These are phyloP conservation scores for Scheffersomyces illinoinensis DNA, from an alignment of 1,139 yeast genomes.

Conservation along the genomic window DNA sequence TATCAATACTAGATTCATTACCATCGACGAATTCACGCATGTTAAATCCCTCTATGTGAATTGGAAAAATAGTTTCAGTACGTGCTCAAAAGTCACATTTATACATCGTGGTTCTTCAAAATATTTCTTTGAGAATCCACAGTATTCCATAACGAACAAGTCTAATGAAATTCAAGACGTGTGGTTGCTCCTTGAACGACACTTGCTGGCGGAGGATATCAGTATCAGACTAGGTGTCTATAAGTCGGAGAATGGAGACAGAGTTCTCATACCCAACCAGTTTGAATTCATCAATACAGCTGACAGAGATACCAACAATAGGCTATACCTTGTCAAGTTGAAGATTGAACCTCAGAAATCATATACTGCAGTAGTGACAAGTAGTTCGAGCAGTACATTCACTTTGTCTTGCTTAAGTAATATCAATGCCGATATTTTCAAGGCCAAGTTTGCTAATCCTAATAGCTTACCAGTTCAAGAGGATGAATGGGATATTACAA, in stretches of 20 bases:
- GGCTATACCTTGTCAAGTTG: conserved; percentile 25
- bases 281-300: conserved; percentile 22
- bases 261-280: conserved; percentile 28
- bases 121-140: conserved; percentile 44
- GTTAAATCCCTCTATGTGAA: conserved; percentile 64
- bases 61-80: conserved; percentile 56
- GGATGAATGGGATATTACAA: conserved; percentile 51
- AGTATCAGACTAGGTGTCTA: conserved; percentile 30
- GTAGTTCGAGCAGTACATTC: conserved; percentile 28
- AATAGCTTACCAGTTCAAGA: conserved; percentile 18
- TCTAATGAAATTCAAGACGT: conserved; percentile 29
- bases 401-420: conserved; percentile 40
- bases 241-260: conserved; percentile 32
- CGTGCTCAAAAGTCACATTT: conserved; percentile 33
- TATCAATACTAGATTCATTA: conserved; percentile 17
- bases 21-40: conserved; percentile 35
- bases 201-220: conserved; percentile 18
- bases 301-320: conserved; percentile 28
- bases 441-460: conserved; percentile 23
- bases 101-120: conserved; percentile 20
- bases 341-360: conserved; percentile 23
- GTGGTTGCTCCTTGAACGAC: conserved; percentile 54
- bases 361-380: conserved; percentile 27
- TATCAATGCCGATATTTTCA: conserved; percentile 22
- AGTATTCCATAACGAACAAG: conserved; percentile 44